Evolutionary conservation across 1,139 yeast genomes (phyloP).

Genomic region (Blastobotrys elegans): DNA sequence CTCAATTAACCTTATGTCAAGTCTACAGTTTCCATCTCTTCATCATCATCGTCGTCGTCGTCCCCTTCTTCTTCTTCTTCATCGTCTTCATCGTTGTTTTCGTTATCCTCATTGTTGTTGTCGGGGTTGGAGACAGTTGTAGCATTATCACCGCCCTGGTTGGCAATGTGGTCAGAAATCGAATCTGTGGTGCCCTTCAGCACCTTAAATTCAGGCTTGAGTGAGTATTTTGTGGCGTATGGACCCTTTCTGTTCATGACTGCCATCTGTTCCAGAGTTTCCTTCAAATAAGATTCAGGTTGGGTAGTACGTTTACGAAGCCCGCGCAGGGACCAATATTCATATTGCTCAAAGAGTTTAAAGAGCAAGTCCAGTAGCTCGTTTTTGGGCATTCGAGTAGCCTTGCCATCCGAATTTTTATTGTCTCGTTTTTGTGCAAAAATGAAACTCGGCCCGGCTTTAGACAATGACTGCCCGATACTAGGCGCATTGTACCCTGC

Average conservation of each 20-base stretch:
- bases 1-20: not conserved
- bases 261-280: constrained; percentile 86
- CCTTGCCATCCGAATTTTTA: constrained; percentile 69
- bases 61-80: constrained; percentile 25
- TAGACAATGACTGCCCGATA: constrained; percentile 16
- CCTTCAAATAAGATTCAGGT: constrained; percentile 91
- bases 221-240: constrained; percentile 82
- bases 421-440: constrained; percentile 34
- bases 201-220: constrained; percentile 79
- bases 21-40: constrained; percentile 28
- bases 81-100: constrained; percentile 19
- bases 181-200: constrained; percentile 41
- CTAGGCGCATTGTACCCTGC: constrained; percentile 85
- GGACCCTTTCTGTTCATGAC: constrained; percentile 91
- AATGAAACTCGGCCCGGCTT: constrained; percentile 27
- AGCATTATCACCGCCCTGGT: constrained; percentile 18
- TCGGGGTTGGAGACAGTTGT: no score
- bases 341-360: constrained; percentile 87
- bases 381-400: constrained; percentile 90
- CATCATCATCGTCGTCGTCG: constrained; percentile 33
- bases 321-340: constrained; percentile 95
- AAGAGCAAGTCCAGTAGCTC: constrained; percentile 85
- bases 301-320: constrained; percentile 90
- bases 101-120: constrained; percentile 28
- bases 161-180: constrained; percentile 27